phyloP scores from a whole-genome alignment of 305 asterid genomes.

The Solanum aculeatissimum region DNA sequence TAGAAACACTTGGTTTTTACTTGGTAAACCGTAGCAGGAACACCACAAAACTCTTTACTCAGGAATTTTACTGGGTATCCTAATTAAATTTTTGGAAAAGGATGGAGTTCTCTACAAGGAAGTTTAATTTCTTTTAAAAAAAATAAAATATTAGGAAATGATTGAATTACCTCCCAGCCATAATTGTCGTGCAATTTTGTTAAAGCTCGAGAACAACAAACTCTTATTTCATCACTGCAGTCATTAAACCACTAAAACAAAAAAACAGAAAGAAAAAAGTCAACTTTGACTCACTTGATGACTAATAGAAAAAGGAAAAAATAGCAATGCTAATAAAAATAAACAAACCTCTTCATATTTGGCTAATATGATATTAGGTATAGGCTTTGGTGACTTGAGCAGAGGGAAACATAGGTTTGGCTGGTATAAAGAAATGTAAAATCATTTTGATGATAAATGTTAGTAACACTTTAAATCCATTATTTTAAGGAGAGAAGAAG shows the following conservation, averaged over 20 bases:
- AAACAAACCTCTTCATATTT: constrained; percentile 55
- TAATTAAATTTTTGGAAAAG: background rate
- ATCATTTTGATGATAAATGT: background rate
- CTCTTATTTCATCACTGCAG: constrained; percentile 57
- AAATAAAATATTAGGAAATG: background rate
- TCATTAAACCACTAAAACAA: constrained; percentile 74
- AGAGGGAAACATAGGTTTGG: constrained; percentile 52
- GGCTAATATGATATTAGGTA: constrained; percentile 51
- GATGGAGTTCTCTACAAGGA: background rate
- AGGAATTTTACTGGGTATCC: background rate
- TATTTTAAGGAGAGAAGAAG: background rate
- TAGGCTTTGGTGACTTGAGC: constrained; percentile 38
- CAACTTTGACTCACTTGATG: background rate
- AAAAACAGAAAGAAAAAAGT: background rate
- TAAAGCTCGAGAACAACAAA: constrained; percentile 56
- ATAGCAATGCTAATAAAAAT: background rate
- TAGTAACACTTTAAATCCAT: background rate
- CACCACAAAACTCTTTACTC: background rate
- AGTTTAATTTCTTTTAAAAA: background rate
- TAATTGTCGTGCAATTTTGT: constrained; percentile 36
- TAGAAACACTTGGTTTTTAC: too few species aligned
- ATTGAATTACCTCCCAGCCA: constrained; percentile 64
- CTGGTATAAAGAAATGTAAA: constrained; percentile 21
- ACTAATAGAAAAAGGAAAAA: background rate
- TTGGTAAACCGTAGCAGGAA: too few species aligned